Base-by-base conservation (phyloP, 371 early-diverging fungal species). In the Synchytrium microbalum region DNA sequence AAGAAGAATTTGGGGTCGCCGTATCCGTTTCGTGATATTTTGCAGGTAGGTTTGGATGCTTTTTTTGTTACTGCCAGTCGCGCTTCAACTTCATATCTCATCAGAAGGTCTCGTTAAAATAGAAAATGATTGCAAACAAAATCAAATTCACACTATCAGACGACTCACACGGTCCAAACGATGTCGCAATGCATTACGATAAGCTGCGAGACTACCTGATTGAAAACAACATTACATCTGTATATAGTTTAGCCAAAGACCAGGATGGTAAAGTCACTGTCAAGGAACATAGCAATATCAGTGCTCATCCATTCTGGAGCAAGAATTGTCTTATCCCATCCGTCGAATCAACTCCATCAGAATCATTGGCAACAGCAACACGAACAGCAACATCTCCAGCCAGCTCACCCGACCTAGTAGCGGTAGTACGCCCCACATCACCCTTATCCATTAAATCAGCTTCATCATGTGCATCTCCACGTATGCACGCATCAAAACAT, bases 101-200 rank as follows among this genome's bases (percentile, higher is more conserved):
- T 29, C 3, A 61, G 32, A 14, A 25, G n/a, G 19, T 24, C 26
- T 13, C 55, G 25, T 27, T 29, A 3, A 59, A 26, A 10, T 66
- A 86, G 80, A 74, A 82, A 29, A 92, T 95, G 65, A 61, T 81
- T 5, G 59, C 68, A 1, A 77, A 80, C 33, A 84, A 84, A 14
- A 90, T 92, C 3, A 81, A 77, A 30, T 83, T 94, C 57, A 93
- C 93, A 0, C 69, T 96, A 16, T 88, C 91, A 2, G 97, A 96
- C 69, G 96, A 96, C 72, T 85, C 87, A 56, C 97, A 96, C 69
- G 93, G 93, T 2, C 92, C 92, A 2, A 64, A 81, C 19, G 92
- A 91, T 61, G 90, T 96, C 29, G 93, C 90, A 23, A 73, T 92
- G 79, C 71, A 86, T 72, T 96, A 95, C 69, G 76, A 80, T 58